These are phyloP conservation scores for Lachancea thermotolerans DNA, from an alignment of 805 yeast genomes.

Conservation along the genomic window DNA sequence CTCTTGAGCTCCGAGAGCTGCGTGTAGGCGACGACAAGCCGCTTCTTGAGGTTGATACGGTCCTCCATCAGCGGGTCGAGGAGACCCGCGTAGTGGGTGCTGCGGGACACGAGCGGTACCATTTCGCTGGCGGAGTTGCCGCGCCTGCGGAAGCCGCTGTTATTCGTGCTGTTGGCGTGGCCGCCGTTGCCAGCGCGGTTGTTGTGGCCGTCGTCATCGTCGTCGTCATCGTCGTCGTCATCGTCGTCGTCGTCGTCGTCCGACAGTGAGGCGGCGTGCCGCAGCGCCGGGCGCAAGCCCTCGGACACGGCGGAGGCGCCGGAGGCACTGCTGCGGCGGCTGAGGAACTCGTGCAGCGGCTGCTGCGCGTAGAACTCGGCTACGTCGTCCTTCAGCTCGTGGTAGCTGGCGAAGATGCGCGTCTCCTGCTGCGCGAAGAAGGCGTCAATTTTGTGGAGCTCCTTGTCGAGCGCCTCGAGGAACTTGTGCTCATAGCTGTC, in stretches of 20 bases:
- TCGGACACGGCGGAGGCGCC: constrained; percentile 2
- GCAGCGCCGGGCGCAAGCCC: constrained; percentile 1
- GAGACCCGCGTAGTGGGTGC: constrained; percentile 5
- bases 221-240: neutral
- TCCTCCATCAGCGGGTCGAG: constrained; percentile 22
- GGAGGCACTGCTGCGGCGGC: constrained; percentile 6
- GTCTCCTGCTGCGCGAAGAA: constrained; percentile 67
- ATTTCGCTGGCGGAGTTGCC: constrained; percentile 6
- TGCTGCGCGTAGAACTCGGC: constrained; percentile 45
- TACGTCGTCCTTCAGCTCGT: constrained; percentile 53
- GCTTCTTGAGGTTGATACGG: constrained; percentile 56
- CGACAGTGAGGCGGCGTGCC: constrained; percentile 3
- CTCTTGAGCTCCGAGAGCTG: constrained; percentile 76
- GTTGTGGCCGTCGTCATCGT: no score
- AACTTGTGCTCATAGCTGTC: constrained; percentile 56
- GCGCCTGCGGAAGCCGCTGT: no score
- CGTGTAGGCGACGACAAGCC: constrained; percentile 62
- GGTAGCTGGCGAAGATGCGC: constrained; percentile 35
- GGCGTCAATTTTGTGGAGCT: constrained; percentile 64
- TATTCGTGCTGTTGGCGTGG: neutral
- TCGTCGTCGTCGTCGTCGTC: constrained; percentile 12
- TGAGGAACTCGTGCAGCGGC: constrained; percentile 2
- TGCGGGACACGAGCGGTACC: constrained; percentile 6
- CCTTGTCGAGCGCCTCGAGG: constrained; percentile 65
- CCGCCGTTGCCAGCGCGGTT: neutral